Evolutionary conservation across 192 early-diverging fungal genomes (phyloP), one percentile per base, ranked within the genome.

Genomic region (Phycomyces blakesleeanus): DNA sequence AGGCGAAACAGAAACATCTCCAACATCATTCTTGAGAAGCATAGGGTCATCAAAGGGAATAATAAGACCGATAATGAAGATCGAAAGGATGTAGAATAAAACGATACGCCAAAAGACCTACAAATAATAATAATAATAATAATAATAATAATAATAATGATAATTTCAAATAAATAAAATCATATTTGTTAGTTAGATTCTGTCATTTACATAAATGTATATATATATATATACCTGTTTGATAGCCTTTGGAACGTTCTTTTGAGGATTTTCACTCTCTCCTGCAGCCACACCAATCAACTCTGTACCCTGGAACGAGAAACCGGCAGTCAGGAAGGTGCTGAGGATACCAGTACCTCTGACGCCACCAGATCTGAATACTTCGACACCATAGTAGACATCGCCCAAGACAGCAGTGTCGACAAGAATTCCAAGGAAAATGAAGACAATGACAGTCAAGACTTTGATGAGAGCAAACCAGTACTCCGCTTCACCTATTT

Each of bases 281-380:
- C 92, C 95, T 10, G 93, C 93, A 15, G 93, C 90, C 41, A 98
- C 85, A 56, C 93, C 95, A 42, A 95, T 87, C 16, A 98, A 77
- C 68, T 97, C 95, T 4, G 95, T 93, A 15, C 93, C 93, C 73
- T 90, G 88, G 67, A 91, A 91, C 27, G 92, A 88, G 71, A 92
- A 94, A 20, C 86, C 89, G n/a, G 93, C 93, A 2, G 85, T 82
- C 61, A 89, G 77, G 56, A 93, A 87, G 0, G 83, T 79, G 62
- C 77, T 81, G 26, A 91, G 62, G 22, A 90, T 79, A 16, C 87
- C 90, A 21, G 81, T 73, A 42, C 80, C 81, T 57, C 73, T 78
- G 24, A 84, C 82, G 39, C 85, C 89, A 57, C 71, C 76, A 47
- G 76, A 26, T 26, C 73, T 74, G 83, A 86, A 92, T 75, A 84